Evolutionary conservation across 2,329 filamentous ascomycete species (phyloP).

Genomic region (Fusarium humuli): DNA sequence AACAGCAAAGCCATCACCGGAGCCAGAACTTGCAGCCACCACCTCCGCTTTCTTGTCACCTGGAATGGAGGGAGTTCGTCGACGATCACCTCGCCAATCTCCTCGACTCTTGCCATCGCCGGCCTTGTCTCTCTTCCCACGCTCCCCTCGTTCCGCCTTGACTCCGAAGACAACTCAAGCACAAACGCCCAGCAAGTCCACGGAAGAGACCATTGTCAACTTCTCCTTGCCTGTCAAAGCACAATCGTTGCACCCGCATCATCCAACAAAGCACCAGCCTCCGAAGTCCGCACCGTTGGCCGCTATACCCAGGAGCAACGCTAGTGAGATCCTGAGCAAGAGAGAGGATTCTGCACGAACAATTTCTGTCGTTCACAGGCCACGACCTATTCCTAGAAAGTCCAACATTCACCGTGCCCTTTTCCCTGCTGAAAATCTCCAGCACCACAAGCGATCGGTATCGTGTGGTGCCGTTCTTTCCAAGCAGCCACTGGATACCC

Average conservation of each 20-base stretch:
- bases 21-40: constrained; percentile 53
- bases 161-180: neutral
- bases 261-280: constrained; percentile 28
- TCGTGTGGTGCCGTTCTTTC: constrained; percentile 61
- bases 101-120: constrained; percentile 54
- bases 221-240: constrained; percentile 42
- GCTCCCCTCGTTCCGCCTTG: neutral
- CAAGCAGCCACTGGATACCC: constrained; percentile 64
- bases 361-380: constrained; percentile 61
- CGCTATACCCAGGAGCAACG: constrained; percentile 32
- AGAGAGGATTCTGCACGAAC: constrained; percentile 16
- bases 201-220: constrained; percentile 32
- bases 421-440: constrained; percentile 58
- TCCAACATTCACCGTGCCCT: constrained; percentile 59
- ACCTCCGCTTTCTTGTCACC: constrained; percentile 65
- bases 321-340: constrained; percentile 22
- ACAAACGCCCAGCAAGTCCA: constrained; percentile 13
- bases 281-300: constrained; percentile 37
- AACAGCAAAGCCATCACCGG: neutral
- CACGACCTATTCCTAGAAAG: constrained; percentile 66
- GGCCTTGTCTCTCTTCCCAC: constrained; percentile 25
- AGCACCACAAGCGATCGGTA: constrained; percentile 60
- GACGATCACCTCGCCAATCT: constrained; percentile 65
- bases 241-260: constrained; percentile 45
- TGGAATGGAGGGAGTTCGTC: constrained; percentile 61